A percentile compares a stretch with the other conserved stretches of the same genome.
Evolutionary conservation across 2,329 filamentous ascomycete genomes (phyloP).

Genomic region (Myotisia sp.): DNA sequence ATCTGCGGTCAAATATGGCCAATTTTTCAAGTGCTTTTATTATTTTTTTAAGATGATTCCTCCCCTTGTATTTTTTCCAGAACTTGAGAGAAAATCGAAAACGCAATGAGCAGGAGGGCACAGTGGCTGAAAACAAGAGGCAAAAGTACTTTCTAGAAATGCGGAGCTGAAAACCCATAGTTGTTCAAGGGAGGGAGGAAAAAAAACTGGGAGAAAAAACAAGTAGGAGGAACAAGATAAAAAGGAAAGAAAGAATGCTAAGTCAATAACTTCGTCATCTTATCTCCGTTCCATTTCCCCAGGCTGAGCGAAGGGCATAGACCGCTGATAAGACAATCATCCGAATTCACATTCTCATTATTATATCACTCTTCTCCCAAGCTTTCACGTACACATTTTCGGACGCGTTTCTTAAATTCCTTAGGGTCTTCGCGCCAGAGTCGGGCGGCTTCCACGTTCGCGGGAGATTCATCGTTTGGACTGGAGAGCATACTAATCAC

Average conservation of each 20-base stretch:
- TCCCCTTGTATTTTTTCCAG: too few relatives aligned
- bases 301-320: too few relatives aligned
- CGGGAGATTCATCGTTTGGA: constrained; percentile 89
- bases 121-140: too few relatives aligned
- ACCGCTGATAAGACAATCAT: too few relatives aligned
- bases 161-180: too few relatives aligned
- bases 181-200: constrained; percentile 1
- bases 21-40: too few relatives aligned
- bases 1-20: too few relatives aligned
- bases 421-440: constrained; percentile 67
- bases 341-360: not conserved
- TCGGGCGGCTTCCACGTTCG: constrained; percentile 84
- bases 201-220: not conserved
- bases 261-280: not conserved
- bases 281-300: not conserved
- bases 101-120: too few relatives aligned
- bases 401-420: constrained; percentile 65
- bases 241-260: not conserved
- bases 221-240: not conserved
- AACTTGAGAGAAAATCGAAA: too few relatives aligned
- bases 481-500: constrained; percentile 85
- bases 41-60: too few relatives aligned
- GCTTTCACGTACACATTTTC: constrained; percentile 68
- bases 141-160: too few relatives aligned
- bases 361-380: constrained; percentile 49